phyloP scores from a whole-genome alignment of 768 basidiomycete genomes.

The Lactarius evosmus region DNA sequence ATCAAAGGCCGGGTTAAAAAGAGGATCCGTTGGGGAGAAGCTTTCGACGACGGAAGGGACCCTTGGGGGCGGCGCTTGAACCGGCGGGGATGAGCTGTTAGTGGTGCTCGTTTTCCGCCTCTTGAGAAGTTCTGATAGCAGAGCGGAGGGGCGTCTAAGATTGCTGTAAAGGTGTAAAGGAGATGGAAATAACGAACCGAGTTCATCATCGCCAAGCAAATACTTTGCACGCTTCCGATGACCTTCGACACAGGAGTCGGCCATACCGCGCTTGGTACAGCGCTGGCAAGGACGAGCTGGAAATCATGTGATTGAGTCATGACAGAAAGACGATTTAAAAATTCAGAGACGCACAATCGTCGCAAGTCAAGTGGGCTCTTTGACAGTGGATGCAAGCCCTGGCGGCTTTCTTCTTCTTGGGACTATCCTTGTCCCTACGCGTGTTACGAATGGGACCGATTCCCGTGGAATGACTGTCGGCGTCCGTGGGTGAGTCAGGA shows the following conservation, averaged over 20 bases:
- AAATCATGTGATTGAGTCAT: conserved; percentile 21
- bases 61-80: conserved; percentile 17
- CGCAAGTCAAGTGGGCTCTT: conserved; percentile 97
- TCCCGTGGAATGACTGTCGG: conserved; percentile 53
- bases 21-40: conserved; percentile 53
- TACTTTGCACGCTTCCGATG: conserved; percentile 98
- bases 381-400: conserved; percentile 95
- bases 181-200: conserved; percentile 50
- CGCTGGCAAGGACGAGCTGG: conserved; percentile 94
- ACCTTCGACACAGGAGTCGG: conserved; percentile 86
- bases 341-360: conserved; percentile 70
- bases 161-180: conserved; percentile 27
- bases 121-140: conserved; percentile 22
- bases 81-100: conserved; percentile 5
- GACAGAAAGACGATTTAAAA: conserved; percentile 9
- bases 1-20: conserved; percentile 55
- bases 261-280: conserved; percentile 91
- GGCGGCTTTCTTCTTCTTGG: conserved; percentile 93
- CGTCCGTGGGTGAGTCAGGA: conserved; percentile 53
- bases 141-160: background rate
- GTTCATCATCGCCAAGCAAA: conserved; percentile 88
- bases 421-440: conserved; percentile 61
- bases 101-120: conserved; percentile 14
- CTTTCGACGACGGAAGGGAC: conserved; percentile 14
- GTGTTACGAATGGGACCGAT: conserved; percentile 43